Evolutionary conservation across 129 eudicot species (phyloP).

Genomic region (Arctium minus): DNA sequence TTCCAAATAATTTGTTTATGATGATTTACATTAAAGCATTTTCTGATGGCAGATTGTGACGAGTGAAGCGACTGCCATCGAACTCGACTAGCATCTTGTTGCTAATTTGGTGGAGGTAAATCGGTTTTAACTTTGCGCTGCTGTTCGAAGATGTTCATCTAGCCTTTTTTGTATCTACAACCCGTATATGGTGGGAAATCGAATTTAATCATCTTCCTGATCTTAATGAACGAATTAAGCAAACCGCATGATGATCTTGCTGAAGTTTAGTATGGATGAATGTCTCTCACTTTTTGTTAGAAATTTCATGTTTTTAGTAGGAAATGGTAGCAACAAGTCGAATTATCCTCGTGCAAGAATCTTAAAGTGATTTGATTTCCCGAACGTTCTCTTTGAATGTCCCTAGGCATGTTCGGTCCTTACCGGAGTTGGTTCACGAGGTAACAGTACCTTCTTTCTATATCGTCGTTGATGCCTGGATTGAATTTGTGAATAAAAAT

Average conservation of each 20-base stretch:
- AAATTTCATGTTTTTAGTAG: not conserved
- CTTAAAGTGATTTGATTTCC: not conserved
- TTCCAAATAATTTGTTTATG: not conserved
- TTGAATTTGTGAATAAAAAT: too few relatives aligned
- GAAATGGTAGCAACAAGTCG: not conserved
- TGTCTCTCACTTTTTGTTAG: not conserved
- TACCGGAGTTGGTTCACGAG: not conserved
- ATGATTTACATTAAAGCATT: not conserved
- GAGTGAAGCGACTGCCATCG: constrained; percentile 41
- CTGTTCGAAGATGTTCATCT: not conserved
- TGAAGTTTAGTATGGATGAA: not conserved
- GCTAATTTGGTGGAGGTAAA: constrained; percentile 5
- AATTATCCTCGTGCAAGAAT: not conserved
- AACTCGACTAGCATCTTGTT: constrained; percentile 36
- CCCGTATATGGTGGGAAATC: not conserved
- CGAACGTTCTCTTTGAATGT: not conserved
- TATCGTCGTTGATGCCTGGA: not conserved
- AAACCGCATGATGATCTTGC: not conserved
- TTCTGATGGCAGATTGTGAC: constrained; percentile 59
- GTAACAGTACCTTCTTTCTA: not conserved
- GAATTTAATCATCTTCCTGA: not conserved
- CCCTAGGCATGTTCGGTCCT: not conserved
- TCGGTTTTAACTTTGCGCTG: not conserved
- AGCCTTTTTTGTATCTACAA: not conserved
- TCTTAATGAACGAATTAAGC: not conserved